Percentiles rank a stretch among this genome's conserved stretches.
phyloP scores from a whole-genome alignment of 257 asterid species.

The Lavandula angustifolia region DNA sequence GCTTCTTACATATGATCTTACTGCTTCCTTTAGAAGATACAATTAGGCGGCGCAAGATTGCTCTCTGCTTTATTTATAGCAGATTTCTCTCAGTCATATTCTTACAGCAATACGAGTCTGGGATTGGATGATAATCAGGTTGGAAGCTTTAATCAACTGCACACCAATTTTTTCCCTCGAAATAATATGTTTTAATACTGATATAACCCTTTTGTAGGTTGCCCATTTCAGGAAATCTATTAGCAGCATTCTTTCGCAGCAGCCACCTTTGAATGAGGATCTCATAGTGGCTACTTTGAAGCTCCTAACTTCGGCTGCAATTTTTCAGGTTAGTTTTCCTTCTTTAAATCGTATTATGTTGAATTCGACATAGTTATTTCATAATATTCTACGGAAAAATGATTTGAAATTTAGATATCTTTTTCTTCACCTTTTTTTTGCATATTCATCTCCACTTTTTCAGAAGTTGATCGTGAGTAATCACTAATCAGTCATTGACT shows the following conservation, averaged over 20 bases:
- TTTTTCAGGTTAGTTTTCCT: conserved; percentile 58
- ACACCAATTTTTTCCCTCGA: conserved; percentile 23
- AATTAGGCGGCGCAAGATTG: conserved; percentile 72
- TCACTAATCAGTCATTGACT: conserved; percentile 8
- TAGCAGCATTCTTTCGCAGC: conserved; percentile 59
- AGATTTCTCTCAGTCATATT: conserved; percentile 51
- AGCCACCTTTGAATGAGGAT: conserved; percentile 60
- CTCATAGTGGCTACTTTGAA: conserved; percentile 58
- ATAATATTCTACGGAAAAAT: neutral
- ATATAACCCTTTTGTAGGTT: conserved; percentile 53
- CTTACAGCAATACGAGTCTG: conserved; percentile 58
- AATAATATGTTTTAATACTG: conserved; percentile 26
- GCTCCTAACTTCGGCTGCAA: conserved; percentile 76
- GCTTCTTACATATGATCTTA: conserved; percentile 25
- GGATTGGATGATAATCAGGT: conserved; percentile 92
- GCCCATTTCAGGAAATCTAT: conserved; percentile 57
- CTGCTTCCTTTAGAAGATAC: conserved; percentile 64
- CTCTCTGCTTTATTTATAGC: conserved; percentile 60
- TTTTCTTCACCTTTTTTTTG: conserved; percentile 19
- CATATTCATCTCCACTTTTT: neutral
- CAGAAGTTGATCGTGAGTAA: conserved; percentile 7
- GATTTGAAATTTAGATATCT: conserved; percentile 1
- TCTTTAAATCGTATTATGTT: neutral
- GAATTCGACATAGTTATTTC: neutral
- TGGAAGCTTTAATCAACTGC: conserved; percentile 21